Evolutionary conservation across 1,284 basidiomycete species (phyloP), one percentile per base, ranked within the genome.

Genomic region (Inonotus obliquus): DNA sequence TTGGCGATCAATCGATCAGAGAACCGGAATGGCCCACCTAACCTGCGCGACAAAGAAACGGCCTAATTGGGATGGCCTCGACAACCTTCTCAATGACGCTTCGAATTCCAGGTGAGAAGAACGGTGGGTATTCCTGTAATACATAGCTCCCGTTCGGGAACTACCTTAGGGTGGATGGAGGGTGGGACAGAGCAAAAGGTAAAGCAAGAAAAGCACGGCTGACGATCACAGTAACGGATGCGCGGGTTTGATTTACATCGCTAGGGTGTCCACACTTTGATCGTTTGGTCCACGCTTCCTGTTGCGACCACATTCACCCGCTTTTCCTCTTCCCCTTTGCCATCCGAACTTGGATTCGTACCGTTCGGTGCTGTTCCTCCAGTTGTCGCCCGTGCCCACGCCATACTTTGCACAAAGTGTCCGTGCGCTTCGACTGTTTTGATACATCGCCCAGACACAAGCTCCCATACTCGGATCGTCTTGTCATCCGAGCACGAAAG

Each of bases 401-500:
- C 75, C 69, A 89, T 76, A 38, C 78, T 83, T 25, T 83, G 81
- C 14, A 89, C 83, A 68, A 92, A 91, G 67, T 87, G 86, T 2
- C 77, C 77, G 69, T 91, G 89, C 2, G 87, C 87, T 57, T 91
- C 86, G 29, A 91, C 76, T 19, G 83, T 87, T 72, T 85, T 86
- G 56, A 79, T 75, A 66, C 86, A 86, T 39, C 89, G 79, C 11
- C 88, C 84, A 1, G 83, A 84, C 39, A 78, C 74, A 35, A 92
- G 76, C 66, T 92, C 90, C 90, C 89, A 92, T 0, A 91, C 78
- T 48, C 87, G 83, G 66, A 91, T 81, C 5, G 87, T 86, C 73
- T 88, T 85, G 76, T 92, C 90, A 73, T 92, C 89, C 1, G 85
- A 84, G 0, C 85, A 87, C 1, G 87, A 88, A 2, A 92, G 76